Evolutionary conservation across 1,284 basidiomycete genomes (phyloP).

Genomic region (Phellopilus nigrolimitatus): DNA sequence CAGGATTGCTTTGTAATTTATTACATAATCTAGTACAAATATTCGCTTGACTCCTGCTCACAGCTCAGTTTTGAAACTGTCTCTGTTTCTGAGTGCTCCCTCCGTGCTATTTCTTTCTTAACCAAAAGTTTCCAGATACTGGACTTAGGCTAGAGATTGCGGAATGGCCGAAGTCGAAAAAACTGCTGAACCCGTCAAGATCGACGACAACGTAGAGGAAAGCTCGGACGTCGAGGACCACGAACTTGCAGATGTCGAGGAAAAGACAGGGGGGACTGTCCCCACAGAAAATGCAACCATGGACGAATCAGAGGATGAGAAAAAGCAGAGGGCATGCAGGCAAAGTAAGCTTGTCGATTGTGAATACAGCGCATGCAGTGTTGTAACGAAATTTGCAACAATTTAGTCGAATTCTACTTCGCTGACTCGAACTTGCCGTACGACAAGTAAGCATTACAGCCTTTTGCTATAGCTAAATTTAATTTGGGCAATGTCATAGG

Average conservation of each 20-base stretch:
- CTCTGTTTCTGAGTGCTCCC: too few relatives aligned
- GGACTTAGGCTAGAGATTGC: too few relatives aligned
- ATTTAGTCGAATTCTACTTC: slow-evolving; percentile 96
- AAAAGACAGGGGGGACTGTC: slow-evolving; percentile 5
- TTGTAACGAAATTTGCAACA: slow-evolving; percentile 2
- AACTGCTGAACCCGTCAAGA: slow-evolving; percentile 4
- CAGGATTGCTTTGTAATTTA: too few relatives aligned
- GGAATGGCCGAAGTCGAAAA: slow-evolving; percentile 7
- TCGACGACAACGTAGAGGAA: slow-evolving; percentile 2
- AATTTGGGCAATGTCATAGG: slow-evolving; percentile 40
- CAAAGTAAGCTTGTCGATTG: slow-evolving; percentile 37
- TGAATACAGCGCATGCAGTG: slow-evolving; percentile 13
- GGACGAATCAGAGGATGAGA: slow-evolving; percentile 30
- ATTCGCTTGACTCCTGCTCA: too few relatives aligned
- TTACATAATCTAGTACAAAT: too few relatives aligned
- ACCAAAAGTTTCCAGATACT: too few relatives aligned
- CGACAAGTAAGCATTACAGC: slow-evolving; percentile 62
- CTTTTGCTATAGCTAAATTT: background rate
- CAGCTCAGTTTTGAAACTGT: too few relatives aligned
- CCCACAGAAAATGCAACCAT: background rate
- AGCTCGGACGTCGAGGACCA: slow-evolving; percentile 1
- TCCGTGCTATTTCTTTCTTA: too few relatives aligned
- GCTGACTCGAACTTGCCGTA: slow-evolving; percentile 94
- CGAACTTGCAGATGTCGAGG: slow-evolving; percentile 3
- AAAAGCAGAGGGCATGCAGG: slow-evolving; percentile 39